phyloP scores from a whole-genome alignment of 169 alveolate genomes.

The Perkinsus olseni region DNA sequence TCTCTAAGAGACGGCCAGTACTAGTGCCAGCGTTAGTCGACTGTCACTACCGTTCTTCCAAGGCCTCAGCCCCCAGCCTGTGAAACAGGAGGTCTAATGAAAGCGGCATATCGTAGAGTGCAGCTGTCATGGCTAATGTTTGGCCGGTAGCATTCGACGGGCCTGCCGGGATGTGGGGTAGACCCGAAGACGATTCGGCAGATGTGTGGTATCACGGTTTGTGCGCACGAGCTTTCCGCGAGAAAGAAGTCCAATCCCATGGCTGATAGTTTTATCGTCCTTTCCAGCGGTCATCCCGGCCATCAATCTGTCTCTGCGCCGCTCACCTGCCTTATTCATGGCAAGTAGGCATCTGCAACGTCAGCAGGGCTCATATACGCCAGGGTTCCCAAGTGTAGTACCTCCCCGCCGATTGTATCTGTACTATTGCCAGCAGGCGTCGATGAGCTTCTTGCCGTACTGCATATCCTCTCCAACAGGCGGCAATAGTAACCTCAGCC shows the following conservation, averaged over 20 bases:
- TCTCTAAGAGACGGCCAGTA: not conserved
- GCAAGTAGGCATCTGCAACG: not conserved
- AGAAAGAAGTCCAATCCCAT: not conserved
- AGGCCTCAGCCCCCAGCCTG: not conserved
- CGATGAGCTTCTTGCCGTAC: not conserved
- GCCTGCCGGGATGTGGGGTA: not conserved
- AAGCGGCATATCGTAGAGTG: not conserved
- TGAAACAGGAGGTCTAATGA: not conserved
- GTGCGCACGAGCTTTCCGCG: not conserved
- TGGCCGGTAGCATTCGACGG: not conserved
- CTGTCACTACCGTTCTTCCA: not conserved
- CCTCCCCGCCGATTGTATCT: not conserved
- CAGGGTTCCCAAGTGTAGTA: too few species aligned
- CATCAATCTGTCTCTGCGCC: not conserved
- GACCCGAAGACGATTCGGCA: not conserved
- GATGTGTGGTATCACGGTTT: not conserved
- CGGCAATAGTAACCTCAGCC: not conserved
- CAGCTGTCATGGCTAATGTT: not conserved
- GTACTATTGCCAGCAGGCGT: not conserved
- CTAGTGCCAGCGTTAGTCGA: not conserved
- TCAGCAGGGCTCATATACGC: too few species aligned
- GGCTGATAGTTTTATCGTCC: not conserved
- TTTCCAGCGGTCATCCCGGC: not conserved
- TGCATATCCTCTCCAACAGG: not conserved
- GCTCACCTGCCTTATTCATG: not conserved